Evolutionary conservation across 129 eudicot genomes (phyloP).

Genomic region (Artemisia annua): DNA sequence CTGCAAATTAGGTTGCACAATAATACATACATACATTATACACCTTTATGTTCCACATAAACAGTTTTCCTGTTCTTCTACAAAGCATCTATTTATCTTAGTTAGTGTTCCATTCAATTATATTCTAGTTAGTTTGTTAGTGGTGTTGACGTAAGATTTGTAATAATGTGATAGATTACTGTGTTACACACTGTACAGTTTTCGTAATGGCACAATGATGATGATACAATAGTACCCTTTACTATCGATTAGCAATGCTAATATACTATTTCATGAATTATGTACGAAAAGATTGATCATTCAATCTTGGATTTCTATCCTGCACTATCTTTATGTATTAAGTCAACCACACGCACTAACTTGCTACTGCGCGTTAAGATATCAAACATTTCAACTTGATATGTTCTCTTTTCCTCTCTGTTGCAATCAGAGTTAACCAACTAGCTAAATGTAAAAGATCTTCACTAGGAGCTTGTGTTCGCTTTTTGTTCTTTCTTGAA

Average conservation of each 20-base stretch:
- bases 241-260: background rate
- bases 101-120: too few relatives aligned
- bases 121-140: background rate
- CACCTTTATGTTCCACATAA: background rate
- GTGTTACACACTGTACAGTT: slow-evolving; percentile 29
- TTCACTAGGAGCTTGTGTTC: too few relatives aligned
- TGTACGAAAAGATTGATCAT: too few relatives aligned
- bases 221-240: slow-evolving; percentile 6
- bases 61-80: slow-evolving; percentile 19
- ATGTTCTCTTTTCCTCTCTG: too few relatives aligned
- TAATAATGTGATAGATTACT: slow-evolving; percentile 14
- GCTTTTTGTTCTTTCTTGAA: too few relatives aligned
- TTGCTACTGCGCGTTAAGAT: too few relatives aligned
- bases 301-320: background rate
- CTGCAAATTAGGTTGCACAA: slow-evolving; percentile 12
- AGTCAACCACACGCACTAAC: too few relatives aligned
- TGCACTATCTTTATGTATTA: too few relatives aligned
- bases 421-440: too few relatives aligned
- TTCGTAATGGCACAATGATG: slow-evolving; percentile 28
- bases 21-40: background rate
- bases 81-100: slow-evolving; percentile 1
- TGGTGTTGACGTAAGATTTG: slow-evolving; percentile 36
- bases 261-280: background rate
- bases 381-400: too few relatives aligned
- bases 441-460: too few relatives aligned